Conservation (phyloP, 768 basidiomycete genomes). For the Jaapia argillacea region DNA sequence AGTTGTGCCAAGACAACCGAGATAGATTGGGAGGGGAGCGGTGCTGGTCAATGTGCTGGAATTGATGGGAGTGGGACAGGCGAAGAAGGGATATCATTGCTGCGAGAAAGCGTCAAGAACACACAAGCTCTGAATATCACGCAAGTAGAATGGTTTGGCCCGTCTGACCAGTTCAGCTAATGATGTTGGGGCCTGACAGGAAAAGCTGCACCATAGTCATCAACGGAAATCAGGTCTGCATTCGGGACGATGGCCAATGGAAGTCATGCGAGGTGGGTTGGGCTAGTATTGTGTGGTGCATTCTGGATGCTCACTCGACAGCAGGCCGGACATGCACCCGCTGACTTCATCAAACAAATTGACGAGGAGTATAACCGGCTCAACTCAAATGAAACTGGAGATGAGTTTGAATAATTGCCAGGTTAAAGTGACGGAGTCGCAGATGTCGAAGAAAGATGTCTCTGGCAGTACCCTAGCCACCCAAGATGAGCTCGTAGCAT, state of each 20-base stretch:
- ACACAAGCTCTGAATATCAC: constrained; percentile 39
- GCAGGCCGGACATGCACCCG: constrained; percentile 63
- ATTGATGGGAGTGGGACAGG: constrained; percentile 52
- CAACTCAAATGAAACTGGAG: background rate
- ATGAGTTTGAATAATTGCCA: background rate
- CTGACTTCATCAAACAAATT: constrained; percentile 74
- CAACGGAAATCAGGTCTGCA: constrained; percentile 53
- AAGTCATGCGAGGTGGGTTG: constrained; percentile 62
- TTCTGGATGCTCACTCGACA: constrained; percentile 2
- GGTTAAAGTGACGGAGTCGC: background rate
- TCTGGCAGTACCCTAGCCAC: constrained; percentile 23
- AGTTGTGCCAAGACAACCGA: constrained; percentile 54
- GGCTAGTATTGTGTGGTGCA: background rate
- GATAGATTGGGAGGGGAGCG: constrained; percentile 59
- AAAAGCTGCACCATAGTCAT: constrained; percentile 88
- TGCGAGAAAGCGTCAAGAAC: constrained; percentile 46
- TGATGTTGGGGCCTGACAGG: constrained; percentile 21
- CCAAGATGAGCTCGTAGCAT: constrained; percentile 70
- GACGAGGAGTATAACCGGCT: constrained; percentile 60
- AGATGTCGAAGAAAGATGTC: background rate
- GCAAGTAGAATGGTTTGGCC: constrained; percentile 31
- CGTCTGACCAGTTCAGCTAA: constrained; percentile 2
- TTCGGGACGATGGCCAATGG: constrained; percentile 74
- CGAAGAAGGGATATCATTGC: constrained; percentile 50
- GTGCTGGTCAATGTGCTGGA: constrained; percentile 49